Conservation (phyloP, 805 yeast species). For the Metschnikowia sp. region DNA sequence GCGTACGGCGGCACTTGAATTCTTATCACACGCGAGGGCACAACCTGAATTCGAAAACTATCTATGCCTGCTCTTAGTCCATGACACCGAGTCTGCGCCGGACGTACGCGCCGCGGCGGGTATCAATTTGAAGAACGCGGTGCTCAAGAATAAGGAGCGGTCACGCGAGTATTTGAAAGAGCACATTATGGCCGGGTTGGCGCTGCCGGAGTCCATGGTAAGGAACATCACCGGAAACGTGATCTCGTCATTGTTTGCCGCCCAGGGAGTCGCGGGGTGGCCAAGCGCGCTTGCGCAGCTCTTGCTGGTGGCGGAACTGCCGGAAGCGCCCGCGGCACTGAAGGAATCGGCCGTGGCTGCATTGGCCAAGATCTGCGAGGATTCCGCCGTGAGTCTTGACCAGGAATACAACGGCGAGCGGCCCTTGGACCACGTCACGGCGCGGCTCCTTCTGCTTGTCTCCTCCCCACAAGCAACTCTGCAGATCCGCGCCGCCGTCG, state of each 20-base stretch:
- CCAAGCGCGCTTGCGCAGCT: constrained; percentile 69
- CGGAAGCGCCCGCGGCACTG: constrained; percentile 19
- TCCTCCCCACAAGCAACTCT: constrained; percentile 39
- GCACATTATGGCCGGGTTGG: constrained; percentile 52
- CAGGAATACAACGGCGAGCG: constrained; percentile 59
- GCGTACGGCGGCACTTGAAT: constrained; percentile 67
- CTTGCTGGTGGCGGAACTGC: constrained; percentile 46
- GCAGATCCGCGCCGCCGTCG: constrained; percentile 55
- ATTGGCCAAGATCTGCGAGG: constrained; percentile 86
- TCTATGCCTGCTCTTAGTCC: constrained; percentile 63
- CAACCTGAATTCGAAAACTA: constrained; percentile 83
- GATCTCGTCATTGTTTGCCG: constrained; percentile 72
- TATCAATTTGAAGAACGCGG: constrained; percentile 70
- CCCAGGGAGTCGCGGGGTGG: constrained; percentile 69
- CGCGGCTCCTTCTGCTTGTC: constrained; percentile 7
- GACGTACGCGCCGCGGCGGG: constrained; percentile 87
- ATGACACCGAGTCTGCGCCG: constrained; percentile 44
- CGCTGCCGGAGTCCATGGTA: constrained; percentile 55
- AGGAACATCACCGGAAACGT: constrained; percentile 90
- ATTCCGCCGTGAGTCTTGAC: constrained; percentile 65
- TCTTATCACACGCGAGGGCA: constrained; percentile 61
- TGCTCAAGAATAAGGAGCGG: constrained; percentile 39
- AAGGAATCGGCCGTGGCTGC: constrained; percentile 82
- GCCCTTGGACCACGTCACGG: constrained; percentile 64
- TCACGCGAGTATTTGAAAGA: constrained; percentile 36